Conservation (phyloP, 352 stramenopile genomes). For the Phytophthora citricola region DNA sequence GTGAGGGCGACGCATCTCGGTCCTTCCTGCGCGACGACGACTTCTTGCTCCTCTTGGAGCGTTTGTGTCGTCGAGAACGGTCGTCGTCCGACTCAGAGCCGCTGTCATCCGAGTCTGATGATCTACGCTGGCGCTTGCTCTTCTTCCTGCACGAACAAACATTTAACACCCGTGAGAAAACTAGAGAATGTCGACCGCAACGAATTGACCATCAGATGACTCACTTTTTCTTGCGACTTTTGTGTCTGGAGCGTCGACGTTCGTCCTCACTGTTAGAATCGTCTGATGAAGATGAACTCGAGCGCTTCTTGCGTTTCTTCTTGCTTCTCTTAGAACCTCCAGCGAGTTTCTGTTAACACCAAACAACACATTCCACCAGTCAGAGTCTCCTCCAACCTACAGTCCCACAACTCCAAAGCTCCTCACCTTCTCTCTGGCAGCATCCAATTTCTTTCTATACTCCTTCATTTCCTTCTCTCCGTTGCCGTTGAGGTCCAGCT, state of each 20-base stretch:
- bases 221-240: slow-evolving; percentile 82
- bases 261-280: slow-evolving; percentile 66
- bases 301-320: slow-evolving; percentile 80
- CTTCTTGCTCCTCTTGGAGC: slow-evolving; percentile 53
- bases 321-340: slow-evolving; percentile 89
- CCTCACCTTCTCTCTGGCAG: slow-evolving; percentile 85
- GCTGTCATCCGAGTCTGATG: slow-evolving; percentile 51
- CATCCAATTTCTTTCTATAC: slow-evolving; percentile 94
- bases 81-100: slow-evolving; percentile 39
- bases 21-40: slow-evolving; percentile 44
- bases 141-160: slow-evolving; percentile 52
- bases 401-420: background rate
- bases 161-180: slow-evolving; percentile 13
- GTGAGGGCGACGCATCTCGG: slow-evolving; percentile 57
- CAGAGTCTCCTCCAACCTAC: background rate
- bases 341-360: slow-evolving; percentile 54
- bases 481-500: slow-evolving; percentile 87
- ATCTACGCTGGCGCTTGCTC: slow-evolving; percentile 61
- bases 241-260: slow-evolving; percentile 56
- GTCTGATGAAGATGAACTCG: slow-evolving; percentile 52
- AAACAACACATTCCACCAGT: background rate
- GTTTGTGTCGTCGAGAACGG: slow-evolving; percentile 40
- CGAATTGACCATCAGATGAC: slow-evolving; percentile 11
- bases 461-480: slow-evolving; percentile 95
- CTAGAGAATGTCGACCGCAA: background rate